A percentile compares a stretch with the other conserved stretches of the same genome.
Evolutionary conservation across 2,329 filamentous ascomycete genomes (phyloP).

Genomic region (Ophiocordyceps robertsii): DNA sequence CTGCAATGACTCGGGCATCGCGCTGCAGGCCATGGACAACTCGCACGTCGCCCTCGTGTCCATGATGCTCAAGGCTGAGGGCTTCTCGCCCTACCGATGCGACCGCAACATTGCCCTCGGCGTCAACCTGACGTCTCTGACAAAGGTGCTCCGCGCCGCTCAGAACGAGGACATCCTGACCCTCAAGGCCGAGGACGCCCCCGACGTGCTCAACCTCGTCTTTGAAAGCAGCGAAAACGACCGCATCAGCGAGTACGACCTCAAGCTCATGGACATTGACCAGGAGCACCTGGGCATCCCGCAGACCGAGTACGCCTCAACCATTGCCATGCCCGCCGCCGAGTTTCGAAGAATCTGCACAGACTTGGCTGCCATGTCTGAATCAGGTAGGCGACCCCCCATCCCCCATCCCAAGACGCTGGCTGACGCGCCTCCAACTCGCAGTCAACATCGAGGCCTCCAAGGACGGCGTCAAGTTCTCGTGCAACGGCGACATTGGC

Average conservation of each 20-base stretch:
- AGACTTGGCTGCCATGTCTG: conserved; percentile 82
- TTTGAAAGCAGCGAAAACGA: conserved; percentile 87
- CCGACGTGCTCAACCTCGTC: conserved; percentile 86
- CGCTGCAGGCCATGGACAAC: conserved; percentile 99
- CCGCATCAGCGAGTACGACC: conserved; percentile 94
- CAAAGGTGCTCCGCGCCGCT: conserved; percentile 90
- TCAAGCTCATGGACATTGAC: conserved; percentile 99
- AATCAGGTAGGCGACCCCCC: conserved; percentile 58
- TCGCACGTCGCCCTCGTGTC: conserved; percentile 97
- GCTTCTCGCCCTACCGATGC: conserved; percentile 90
- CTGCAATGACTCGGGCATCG: conserved; percentile 98
- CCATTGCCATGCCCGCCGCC: conserved; percentile 71
- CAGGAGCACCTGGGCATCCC: conserved; percentile 98
- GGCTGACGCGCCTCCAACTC: neutral
- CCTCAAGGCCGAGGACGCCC: conserved; percentile 92
- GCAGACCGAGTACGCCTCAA: conserved; percentile 95
- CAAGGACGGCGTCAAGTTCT: conserved; percentile 96
- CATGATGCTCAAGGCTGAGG: conserved; percentile 95
- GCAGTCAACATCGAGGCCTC: conserved; percentile 86
- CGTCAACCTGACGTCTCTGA: conserved; percentile 91
- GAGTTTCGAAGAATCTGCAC: conserved; percentile 95
- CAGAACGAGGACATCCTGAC: conserved; percentile 92
- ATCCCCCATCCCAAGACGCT: no score
- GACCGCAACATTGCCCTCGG: conserved; percentile 98
- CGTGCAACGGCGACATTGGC: conserved; percentile 86